These are phyloP conservation scores for Colletotrichum scovillei DNA, from an alignment of 2,329 filamentous ascomycete species.

Conservation along the genomic window DNA sequence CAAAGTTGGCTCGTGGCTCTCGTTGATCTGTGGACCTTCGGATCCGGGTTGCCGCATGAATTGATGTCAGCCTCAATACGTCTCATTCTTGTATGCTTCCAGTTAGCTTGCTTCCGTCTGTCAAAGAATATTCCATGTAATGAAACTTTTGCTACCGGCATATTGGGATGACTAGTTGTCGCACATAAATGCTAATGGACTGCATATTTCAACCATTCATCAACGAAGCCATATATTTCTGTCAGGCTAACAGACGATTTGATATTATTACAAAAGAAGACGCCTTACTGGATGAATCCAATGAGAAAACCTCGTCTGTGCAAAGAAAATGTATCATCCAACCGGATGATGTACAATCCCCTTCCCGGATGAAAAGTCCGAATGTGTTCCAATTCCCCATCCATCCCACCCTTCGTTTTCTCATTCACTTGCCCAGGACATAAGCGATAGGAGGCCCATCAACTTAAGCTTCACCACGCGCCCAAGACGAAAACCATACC, in stretches of 20 bases:
- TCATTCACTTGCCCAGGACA: too few relatives aligned
- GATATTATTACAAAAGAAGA: neutral
- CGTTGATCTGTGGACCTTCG: slow-evolving; percentile 10
- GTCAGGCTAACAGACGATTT: too few relatives aligned
- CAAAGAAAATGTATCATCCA: neutral
- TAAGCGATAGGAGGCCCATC: too few relatives aligned
- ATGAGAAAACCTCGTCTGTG: neutral
- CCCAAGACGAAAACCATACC: slow-evolving; percentile 6
- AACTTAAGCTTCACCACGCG: neutral
- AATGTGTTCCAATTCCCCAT: neutral
- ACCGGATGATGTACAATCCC: neutral
- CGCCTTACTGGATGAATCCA: neutral
- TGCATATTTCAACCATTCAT: too few relatives aligned
- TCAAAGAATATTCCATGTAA: too few relatives aligned
- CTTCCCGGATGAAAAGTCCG: neutral
- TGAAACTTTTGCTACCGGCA: too few relatives aligned
- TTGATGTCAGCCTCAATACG: slow-evolving; percentile 25
- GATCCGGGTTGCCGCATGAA: neutral
- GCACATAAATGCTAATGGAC: too few relatives aligned
- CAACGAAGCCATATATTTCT: neutral
- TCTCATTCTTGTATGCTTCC: neutral
- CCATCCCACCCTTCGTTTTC: neutral
- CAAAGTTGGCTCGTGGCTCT: slow-evolving; percentile 9
- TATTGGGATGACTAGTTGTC: neutral
- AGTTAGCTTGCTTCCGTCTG: neutral